These are phyloP conservation scores for Macadamia integrifolia DNA, from an alignment of 164 flowering plant genomes.

Conservation along the genomic window DNA sequence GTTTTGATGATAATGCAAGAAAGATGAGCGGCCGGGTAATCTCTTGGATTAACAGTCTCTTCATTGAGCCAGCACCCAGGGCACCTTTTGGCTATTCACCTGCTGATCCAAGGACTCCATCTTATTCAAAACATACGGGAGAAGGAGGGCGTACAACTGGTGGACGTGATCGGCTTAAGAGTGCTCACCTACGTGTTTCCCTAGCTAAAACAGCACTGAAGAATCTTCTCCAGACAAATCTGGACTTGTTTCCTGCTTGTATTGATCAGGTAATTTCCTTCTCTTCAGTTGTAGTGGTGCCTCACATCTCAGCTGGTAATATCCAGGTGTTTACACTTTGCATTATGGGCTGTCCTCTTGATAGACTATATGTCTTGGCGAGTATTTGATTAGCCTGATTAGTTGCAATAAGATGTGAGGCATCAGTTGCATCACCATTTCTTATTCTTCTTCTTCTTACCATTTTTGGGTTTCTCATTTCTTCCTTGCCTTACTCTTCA, in stretches of 20 bases:
- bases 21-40: constrained; percentile 97
- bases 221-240: constrained; percentile 90
- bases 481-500: background rate
- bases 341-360: background rate
- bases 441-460: background rate
- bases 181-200: constrained; percentile 76
- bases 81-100: constrained; percentile 97
- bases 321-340: background rate
- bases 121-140: constrained; percentile 70
- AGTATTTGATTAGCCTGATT: background rate
- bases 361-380: background rate
- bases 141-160: constrained; percentile 69
- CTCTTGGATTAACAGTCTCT: constrained; percentile 89
- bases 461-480: background rate
- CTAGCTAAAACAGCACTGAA: constrained; percentile 89
- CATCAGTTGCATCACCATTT: background rate
- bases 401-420: constrained; percentile 5
- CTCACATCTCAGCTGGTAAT: background rate
- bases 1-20: constrained; percentile 98
- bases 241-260: constrained; percentile 97
- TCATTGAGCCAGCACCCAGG: constrained; percentile 84
- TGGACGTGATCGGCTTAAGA: constrained; percentile 79
- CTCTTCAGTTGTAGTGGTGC: background rate
- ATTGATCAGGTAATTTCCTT: constrained; percentile 82
- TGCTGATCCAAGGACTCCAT: constrained; percentile 97